Base-by-base conservation (phyloP, 768 basidiomycete species). In the Panellus pusillus region DNA sequence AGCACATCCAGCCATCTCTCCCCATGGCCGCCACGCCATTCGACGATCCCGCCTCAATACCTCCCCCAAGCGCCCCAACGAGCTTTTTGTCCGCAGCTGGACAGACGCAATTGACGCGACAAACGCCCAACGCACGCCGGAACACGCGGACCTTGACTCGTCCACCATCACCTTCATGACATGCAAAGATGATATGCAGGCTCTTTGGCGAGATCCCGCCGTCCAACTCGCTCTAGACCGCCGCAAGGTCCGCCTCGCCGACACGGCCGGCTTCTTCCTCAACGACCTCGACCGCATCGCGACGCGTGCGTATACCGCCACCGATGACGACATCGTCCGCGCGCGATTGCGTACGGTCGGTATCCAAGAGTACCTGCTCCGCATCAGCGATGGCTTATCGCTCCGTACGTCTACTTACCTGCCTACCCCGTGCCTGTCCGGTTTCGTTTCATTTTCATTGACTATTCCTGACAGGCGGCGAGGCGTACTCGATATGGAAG, bases 311-410 rank as follows among this genome's bases (percentile, higher is more conserved):
- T 91, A 87, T 61, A 70, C 74, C 47, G 88, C 87, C 17, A 80
- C 79, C 2, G 87, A 91, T 63, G 81, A 86, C 45, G 89, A 90
- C 65, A 81, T 90, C 58, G 77, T 91, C 7, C 79, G 86, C 12
- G 84, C 89, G 0, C 77, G 88, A 12, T 68, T 90, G 27, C 80
- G 84, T 35, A 89, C 89, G 4, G 72, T 85, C 14, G 86, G 84
- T 19, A 84, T 90, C 32, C 87, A 89, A 63, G 85, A 89, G 65
- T 75, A 89, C 49, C 71, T 54, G 7, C 52, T 61, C 6, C 54
- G 55, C 28, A 61, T 61, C 29, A 47, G 15, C 29, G 57, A 61
- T 17, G 55, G 59, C 20, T 60, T 60, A 37, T 42, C 52, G 12
- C 31, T 60, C 9, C 50, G 52, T 59, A 9, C 39, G 51, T 60